These are phyloP conservation scores for Peniophora sp. DNA, from an alignment of 1,284 basidiomycete species.

Conservation along the genomic window DNA sequence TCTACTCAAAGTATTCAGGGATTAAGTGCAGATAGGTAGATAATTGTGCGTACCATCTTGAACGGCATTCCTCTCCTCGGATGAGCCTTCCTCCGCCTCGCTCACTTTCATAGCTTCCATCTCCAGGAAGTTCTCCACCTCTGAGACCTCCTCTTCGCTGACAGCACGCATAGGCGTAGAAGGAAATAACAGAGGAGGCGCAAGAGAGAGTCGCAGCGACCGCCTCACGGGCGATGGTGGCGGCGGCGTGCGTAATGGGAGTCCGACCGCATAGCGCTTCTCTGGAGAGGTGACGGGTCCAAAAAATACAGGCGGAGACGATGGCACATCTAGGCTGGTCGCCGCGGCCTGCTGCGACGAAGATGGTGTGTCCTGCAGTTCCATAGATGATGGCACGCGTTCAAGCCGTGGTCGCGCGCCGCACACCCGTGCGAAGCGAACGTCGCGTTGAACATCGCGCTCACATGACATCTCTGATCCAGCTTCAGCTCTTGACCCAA, in stretches of 20 bases:
- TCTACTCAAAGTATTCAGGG: not conserved
- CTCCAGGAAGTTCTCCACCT: slow-evolving; percentile 14
- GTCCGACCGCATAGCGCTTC: slow-evolving; percentile 31
- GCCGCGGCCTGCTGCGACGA: too few species aligned
- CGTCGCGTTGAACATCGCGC: too few species aligned
- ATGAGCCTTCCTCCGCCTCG: slow-evolving; percentile 18
- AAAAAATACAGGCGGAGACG: slow-evolving; percentile 38
- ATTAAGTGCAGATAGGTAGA: not conserved
- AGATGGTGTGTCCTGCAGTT: too few species aligned
- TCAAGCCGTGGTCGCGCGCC: too few species aligned
- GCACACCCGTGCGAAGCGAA: too few species aligned
- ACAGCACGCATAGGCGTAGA: slow-evolving; percentile 7
- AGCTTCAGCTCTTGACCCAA: too few species aligned
- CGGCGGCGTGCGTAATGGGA: slow-evolving; percentile 23
- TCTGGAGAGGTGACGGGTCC: slow-evolving; percentile 50
- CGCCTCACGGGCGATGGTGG: slow-evolving; percentile 26
- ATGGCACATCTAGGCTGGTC: slow-evolving; percentile 11
- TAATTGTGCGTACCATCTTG: slow-evolving; percentile 21
- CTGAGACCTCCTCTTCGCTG: not conserved
- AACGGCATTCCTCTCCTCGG: slow-evolving; percentile 11
- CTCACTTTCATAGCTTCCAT: slow-evolving; percentile 16
- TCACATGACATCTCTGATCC: too few species aligned
- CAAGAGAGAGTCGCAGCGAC: slow-evolving; percentile 39
- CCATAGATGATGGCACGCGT: too few species aligned
- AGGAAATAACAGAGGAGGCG: slow-evolving; percentile 22